phyloP scores from a whole-genome alignment of 177 flowering plant species.

The Vitis hybrid region DNA sequence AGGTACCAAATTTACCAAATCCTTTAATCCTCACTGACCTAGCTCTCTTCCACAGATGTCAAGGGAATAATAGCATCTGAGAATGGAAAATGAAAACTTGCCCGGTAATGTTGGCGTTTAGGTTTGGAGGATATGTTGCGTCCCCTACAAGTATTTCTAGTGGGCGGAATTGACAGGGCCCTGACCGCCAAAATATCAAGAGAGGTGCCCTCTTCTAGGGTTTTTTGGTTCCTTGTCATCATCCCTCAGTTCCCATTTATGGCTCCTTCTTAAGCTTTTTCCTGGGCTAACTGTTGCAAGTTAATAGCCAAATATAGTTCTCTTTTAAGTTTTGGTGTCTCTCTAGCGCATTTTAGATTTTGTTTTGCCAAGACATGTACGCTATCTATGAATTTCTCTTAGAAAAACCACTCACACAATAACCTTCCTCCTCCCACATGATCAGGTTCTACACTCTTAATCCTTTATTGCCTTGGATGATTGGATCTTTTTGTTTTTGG shows the following conservation, averaged over 20 bases:
- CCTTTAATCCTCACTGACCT: constrained; percentile 33
- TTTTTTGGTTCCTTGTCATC: constrained; percentile 17
- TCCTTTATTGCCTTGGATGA: too few species aligned
- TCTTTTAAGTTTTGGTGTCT: background rate
- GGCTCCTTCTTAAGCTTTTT: constrained; percentile 4
- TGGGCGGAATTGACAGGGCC: constrained; percentile 18
- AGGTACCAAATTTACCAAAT: constrained; percentile 34
- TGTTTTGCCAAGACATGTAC: background rate
- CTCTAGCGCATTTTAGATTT: too few species aligned
- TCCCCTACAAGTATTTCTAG: constrained; percentile 32
- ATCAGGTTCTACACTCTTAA: too few species aligned
- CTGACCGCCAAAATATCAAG: constrained; percentile 18
- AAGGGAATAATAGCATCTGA: constrained; percentile 10
- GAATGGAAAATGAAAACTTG: constrained; percentile 20
- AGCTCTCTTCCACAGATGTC: constrained; percentile 24
- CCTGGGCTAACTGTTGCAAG: background rate
- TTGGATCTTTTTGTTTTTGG: too few species aligned
- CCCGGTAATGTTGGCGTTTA: constrained; percentile 28
- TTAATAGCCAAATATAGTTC: background rate
- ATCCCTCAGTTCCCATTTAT: constrained; percentile 14
- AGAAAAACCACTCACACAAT: too few species aligned
- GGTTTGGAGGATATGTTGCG: constrained; percentile 35
- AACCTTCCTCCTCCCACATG: too few species aligned
- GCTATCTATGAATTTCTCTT: too few species aligned
- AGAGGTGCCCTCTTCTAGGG: constrained; percentile 5